Evolutionary conservation across 2,329 filamentous ascomycete genomes (phyloP).

Genomic region (Penicillium sp.): DNA sequence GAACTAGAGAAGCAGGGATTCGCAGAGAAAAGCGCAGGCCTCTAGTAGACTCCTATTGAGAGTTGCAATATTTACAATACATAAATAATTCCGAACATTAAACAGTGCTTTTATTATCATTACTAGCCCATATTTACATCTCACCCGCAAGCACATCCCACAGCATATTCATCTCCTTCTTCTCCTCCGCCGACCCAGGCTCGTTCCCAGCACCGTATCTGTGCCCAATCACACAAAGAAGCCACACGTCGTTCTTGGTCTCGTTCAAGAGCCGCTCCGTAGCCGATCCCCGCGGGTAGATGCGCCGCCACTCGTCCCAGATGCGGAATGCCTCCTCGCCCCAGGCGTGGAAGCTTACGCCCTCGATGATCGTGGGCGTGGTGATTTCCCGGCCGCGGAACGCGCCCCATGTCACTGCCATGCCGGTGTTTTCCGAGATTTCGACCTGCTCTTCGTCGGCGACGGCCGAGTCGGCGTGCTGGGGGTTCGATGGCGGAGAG

Average conservation of each 20-base stretch:
- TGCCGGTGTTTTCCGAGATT: constrained; percentile 56
- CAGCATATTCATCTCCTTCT: constrained; percentile 37
- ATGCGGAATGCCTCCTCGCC: constrained; percentile 93
- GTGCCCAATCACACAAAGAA: constrained; percentile 67
- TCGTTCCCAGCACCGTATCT: constrained; percentile 41
- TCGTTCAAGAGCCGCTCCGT: constrained; percentile 68
- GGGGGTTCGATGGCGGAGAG: constrained; percentile 17
- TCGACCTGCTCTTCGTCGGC: constrained; percentile 48
- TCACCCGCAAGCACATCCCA: constrained; percentile 36
- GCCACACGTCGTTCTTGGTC: constrained; percentile 68
- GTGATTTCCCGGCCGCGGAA: constrained; percentile 95
- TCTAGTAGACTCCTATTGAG: no score
- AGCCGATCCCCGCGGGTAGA: constrained; percentile 71
- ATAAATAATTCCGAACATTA: neutral
- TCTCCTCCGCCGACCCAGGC: constrained; percentile 34
- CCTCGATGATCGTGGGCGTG: constrained; percentile 94
- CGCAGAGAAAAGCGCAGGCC: constrained; percentile 39
- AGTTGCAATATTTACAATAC: no score
- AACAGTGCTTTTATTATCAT: neutral
- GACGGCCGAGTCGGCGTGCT: constrained; percentile 14
- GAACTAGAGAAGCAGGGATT: constrained; percentile 57
- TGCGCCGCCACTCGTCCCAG: constrained; percentile 87
- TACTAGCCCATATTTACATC: constrained; percentile 7
- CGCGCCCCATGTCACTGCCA: constrained; percentile 94
- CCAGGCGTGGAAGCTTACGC: constrained; percentile 91